Evolutionary conservation across 2,329 filamentous ascomycete genomes (phyloP), one percentile per base, ranked within the genome.

Genomic region (Trichophaea hybrida): DNA sequence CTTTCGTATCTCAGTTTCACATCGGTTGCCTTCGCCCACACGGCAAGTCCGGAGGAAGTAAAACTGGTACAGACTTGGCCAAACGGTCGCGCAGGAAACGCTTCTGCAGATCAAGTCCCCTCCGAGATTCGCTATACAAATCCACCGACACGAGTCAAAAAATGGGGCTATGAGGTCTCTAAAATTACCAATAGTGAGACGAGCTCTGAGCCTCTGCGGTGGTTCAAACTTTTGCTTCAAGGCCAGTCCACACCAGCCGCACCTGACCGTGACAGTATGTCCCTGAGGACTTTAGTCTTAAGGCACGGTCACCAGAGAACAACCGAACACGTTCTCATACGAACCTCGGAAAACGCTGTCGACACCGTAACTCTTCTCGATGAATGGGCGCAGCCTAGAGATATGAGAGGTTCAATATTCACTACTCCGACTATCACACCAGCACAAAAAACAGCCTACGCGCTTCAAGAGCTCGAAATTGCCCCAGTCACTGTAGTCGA

Each of bases 191-290:
- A 5, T 37, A 33, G n/a, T 17, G 24, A 13, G 44, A 31, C 8
- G 5, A n/a, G 15, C 5, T 40, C 15, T 5, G 40, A 48, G 24
- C 55, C 55, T 5, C 40, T 57, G 15, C 13, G 15, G 32, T 57
- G 55, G 55, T 57, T 57, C 55, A 57, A 57, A 33, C 55, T 57
- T 7, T 33, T 57, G 10, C 24, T 57, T 5, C 55, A 57, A 37
- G 31, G 50, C 10, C 5, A 35, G 5, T 24, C 24, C 24, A 24
- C 24, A 24, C 24, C 24, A 24, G 24, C 24, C 24, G 24, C 24
- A 24, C 24, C 24, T 43, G 38, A 15, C 38, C 24, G 24, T 24
- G 24, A 24, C 24, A 24, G 24, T 24, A 1, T 24, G 24, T 3
- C 24, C 24, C 24, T 24, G 24, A 24, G 24, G 24, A 24, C 24